phyloP scores from a whole-genome alignment of 352 stramenopile genomes.

The Globisporangium carolinianum region DNA sequence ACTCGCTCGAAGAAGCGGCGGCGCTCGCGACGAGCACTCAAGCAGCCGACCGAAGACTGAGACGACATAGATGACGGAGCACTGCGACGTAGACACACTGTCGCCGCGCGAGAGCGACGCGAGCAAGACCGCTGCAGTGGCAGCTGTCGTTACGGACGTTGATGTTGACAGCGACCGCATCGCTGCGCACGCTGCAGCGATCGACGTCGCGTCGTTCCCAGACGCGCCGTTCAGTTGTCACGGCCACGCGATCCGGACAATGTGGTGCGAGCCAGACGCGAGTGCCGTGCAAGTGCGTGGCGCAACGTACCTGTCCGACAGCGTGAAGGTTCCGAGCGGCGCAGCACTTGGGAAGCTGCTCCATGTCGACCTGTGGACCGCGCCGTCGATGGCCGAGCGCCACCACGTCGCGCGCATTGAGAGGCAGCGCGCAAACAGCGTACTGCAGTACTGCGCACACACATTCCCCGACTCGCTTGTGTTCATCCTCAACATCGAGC shows the following conservation, averaged over 20 bases:
- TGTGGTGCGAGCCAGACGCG: conserved; percentile 56
- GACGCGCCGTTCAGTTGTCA: conserved; percentile 30
- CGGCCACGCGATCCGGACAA: conserved; percentile 29
- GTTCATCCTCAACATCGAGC: conserved; percentile 83
- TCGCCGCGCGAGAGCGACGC: conserved; percentile 11
- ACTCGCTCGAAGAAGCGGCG: background rate
- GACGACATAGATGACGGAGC: conserved; percentile 10
- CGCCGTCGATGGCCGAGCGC: conserved; percentile 28
- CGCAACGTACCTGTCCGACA: conserved; percentile 44
- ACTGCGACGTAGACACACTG: conserved; percentile 16
- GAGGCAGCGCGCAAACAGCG: conserved; percentile 29
- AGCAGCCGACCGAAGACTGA: background rate
- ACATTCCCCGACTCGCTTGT: conserved; percentile 56
- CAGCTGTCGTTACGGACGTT: conserved; percentile 6
- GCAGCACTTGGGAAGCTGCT: conserved; percentile 42
- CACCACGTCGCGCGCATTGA: conserved; percentile 55
- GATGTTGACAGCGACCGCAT: conserved; percentile 4
- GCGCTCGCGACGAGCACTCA: background rate
- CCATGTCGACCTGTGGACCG: conserved; percentile 61
- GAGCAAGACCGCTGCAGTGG: background rate
- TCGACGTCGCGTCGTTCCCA: conserved; percentile 16
- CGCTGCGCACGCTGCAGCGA: background rate
- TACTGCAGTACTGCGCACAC: conserved; percentile 36
- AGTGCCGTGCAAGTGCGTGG: conserved; percentile 48
- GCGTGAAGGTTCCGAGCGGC: conserved; percentile 41